Evolutionary conservation across 768 basidiomycete genomes (phyloP).

Genomic region (Cantharellus cinnabarinus): DNA sequence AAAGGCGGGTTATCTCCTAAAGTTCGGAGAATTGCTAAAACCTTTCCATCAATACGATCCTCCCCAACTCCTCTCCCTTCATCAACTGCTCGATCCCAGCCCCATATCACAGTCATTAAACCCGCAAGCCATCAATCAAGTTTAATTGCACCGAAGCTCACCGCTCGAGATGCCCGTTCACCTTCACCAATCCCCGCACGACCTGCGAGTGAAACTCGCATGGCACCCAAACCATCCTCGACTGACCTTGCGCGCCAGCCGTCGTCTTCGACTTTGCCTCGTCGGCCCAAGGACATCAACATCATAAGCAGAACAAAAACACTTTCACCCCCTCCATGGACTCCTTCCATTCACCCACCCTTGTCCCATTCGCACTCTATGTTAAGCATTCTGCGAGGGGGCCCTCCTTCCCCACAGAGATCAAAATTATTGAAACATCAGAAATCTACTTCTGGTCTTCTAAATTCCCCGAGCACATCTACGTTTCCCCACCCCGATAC

Average conservation of each 20-base stretch:
- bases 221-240: slow-evolving; percentile 52
- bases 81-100: not conserved
- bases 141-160: not conserved
- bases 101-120: not conserved
- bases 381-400: not conserved
- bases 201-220: slow-evolving; percentile 21
- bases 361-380: not conserved
- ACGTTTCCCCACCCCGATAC: not conserved
- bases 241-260: slow-evolving; percentile 30
- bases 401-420: not conserved
- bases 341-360: not conserved
- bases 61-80: not conserved
- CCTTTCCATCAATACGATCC: not conserved
- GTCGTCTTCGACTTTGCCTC: not conserved
- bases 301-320: not conserved
- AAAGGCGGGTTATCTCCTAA: not conserved
- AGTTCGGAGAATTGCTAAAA: not conserved
- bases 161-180: slow-evolving; percentile 15
- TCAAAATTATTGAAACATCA: slow-evolving; percentile 6
- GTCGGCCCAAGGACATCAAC: not conserved
- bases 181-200: slow-evolving; percentile 35
- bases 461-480: not conserved
- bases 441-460: slow-evolving; percentile 4
- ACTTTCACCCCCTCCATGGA: slow-evolving; percentile 27
- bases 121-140: not conserved